Conservation (phyloP, 148 eudicot species). For the Nepenthes mirabilis region DNA sequence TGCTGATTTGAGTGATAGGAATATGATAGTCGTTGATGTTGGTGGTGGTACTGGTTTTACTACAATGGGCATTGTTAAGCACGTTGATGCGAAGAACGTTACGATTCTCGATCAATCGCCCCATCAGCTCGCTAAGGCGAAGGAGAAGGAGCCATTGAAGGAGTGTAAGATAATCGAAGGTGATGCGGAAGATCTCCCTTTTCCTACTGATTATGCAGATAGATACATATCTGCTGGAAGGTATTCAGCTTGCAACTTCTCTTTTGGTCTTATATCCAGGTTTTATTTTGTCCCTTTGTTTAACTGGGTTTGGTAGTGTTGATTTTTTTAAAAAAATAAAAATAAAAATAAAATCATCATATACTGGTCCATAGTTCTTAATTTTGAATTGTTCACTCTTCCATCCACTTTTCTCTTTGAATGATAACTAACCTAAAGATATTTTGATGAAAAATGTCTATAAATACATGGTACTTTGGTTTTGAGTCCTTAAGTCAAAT, state of each 20-base stretch:
- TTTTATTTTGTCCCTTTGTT: no score
- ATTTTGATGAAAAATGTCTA: no score
- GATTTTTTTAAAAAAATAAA: no score
- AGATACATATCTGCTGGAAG: conserved; percentile 94
- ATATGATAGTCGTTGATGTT: conserved; percentile 67
- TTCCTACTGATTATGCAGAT: conserved; percentile 81
- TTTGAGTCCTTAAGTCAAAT: no score
- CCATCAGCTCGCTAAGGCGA: conserved; percentile 87
- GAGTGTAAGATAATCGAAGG: conserved; percentile 80
- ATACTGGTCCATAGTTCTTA: no score
- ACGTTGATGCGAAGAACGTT: conserved; percentile 88
- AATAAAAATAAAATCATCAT: no score
- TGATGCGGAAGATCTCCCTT: conserved; percentile 93
- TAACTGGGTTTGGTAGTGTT: no score
- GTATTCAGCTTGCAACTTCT: conserved; percentile 15
- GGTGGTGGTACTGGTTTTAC: conserved; percentile 94
- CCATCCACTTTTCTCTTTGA: no score
- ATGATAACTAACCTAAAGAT: no score
- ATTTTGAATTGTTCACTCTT: no score
- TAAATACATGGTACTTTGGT: no score
- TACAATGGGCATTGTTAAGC: conserved; percentile 69
- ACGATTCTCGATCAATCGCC: conserved; percentile 92
- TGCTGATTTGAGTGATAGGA: conserved; percentile 47
- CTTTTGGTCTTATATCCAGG: no score
- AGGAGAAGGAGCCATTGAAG: conserved; percentile 68